Evolutionary conservation across 2,329 filamentous ascomycete species (phyloP).

Genomic region (Aspergillus novoparasiticus): DNA sequence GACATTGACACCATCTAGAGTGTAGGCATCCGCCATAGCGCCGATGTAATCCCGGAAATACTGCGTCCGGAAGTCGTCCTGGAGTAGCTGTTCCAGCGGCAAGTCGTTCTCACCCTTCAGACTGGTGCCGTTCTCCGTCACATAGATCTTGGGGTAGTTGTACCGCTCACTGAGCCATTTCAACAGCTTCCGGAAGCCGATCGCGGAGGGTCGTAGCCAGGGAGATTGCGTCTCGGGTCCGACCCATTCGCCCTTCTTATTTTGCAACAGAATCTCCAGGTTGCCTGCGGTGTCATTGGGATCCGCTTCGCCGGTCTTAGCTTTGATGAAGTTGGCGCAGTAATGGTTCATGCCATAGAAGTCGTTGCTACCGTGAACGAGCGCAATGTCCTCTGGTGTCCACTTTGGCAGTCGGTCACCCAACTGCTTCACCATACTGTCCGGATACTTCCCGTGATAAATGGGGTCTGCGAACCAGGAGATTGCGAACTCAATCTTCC

Average conservation of each 20-base stretch:
- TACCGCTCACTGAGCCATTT: constrained; percentile 79
- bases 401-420: constrained; percentile 75
- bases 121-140: constrained; percentile 87
- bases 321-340: constrained; percentile 82
- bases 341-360: constrained; percentile 97
- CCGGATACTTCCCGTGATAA: constrained; percentile 82
- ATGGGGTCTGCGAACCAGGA: constrained; percentile 87
- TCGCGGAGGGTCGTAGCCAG: constrained; percentile 76
- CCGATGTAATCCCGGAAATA: constrained; percentile 79
- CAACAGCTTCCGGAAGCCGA: constrained; percentile 76
- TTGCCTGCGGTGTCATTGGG: constrained; percentile 74
- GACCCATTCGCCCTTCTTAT: constrained; percentile 72
- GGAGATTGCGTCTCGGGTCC: constrained; percentile 79
- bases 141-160: constrained; percentile 74
- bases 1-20: constrained; percentile 75
- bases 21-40: constrained; percentile 73
- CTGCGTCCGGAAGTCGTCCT: constrained; percentile 78
- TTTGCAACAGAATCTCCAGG: constrained; percentile 70
- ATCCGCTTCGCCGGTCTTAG: constrained; percentile 63
- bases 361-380: constrained; percentile 86
- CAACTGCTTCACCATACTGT: constrained; percentile 79
- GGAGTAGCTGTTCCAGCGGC: constrained; percentile 67
- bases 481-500: constrained; percentile 85
- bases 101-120: constrained; percentile 81
- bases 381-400: constrained; percentile 68